Evolutionary conservation across 805 yeast genomes (phyloP), one percentile per base, ranked within the genome.

Genomic region (Tetrapisispora nanseiensis): DNA sequence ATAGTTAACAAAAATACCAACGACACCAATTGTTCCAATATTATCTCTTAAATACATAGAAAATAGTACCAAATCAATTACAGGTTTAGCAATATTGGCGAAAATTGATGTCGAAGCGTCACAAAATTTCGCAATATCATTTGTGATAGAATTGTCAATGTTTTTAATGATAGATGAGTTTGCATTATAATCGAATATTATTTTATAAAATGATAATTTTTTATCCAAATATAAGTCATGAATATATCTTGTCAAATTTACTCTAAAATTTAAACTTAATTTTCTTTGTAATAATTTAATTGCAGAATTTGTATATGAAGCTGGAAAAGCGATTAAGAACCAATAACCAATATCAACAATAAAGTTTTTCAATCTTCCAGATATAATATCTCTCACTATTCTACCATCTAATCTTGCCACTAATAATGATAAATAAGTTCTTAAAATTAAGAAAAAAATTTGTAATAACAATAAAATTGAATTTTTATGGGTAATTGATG

Each of bases 341-440:
- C 97, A 89, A 61, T 83, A 82, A 9, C 77, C 72, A 60, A 89
- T 68, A 59, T 89, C 95, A 45, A 84, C 69, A 32, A 78, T 60
- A 52, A 89, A 89, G 41, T 80, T 80, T 50, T 68, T 73, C 16
- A 87, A 86, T 49, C 81, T 78, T 15, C 87, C 86, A 15, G 86
- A 80, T 51, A 89, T 86, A 56, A 89, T 75, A 61, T 87, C 90
- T 59, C 84, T 81, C 35, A 87, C 95, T 39, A 89, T 82, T 59
- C 84, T 90, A 53, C 96, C 97, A 61, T 89, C 97, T 39, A 89
- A 69, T 57, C 82, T 81, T 4, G 97, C 94, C 26, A 89, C 86
- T 44, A 87, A 65, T 43, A 89, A 69, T 23, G 92, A 82, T 46
- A 89, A 70, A 82, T 89, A 89, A 1, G 97, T 89, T 62, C 97